These are phyloP conservation scores for Salix suchowensis DNA, from an alignment of 345 rosid species.

Conservation along the genomic window DNA sequence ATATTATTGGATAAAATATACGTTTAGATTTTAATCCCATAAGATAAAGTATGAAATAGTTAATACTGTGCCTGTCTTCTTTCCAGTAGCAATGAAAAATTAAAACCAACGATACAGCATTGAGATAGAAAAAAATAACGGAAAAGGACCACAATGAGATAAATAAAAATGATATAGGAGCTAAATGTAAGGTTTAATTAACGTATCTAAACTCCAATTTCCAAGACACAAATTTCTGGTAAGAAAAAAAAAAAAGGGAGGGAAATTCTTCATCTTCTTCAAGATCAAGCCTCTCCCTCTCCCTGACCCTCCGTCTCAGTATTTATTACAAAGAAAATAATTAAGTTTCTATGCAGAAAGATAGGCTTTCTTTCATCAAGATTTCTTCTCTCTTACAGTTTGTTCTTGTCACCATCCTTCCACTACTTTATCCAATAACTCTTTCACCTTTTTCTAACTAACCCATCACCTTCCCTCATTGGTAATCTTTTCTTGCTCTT, in stretches of 20 bases:
- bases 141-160: neutral
- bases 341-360: neutral
- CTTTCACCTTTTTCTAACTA: neutral
- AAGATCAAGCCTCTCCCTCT: too few species aligned
- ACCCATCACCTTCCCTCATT: neutral
- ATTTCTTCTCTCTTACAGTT: neutral
- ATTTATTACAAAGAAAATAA: too few species aligned
- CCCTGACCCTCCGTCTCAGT: neutral
- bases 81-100: too few species aligned
- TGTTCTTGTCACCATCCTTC: neutral
- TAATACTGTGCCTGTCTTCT: too few species aligned
- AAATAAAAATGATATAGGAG: neutral
- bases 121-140: too few species aligned
- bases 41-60: too few species aligned
- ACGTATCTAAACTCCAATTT: too few species aligned
- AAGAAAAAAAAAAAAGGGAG: neutral
- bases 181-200: too few species aligned
- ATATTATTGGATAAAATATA: too few species aligned
- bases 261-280: too few species aligned
- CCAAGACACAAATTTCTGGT: neutral
- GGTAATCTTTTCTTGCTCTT: conserved; percentile 1
- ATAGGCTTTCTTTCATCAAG: neutral
- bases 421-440: neutral
- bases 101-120: too few species aligned
- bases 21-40: too few species aligned